Base-by-base conservation (phyloP, 441 rosid species). In the Codiaeum variegatum region DNA sequence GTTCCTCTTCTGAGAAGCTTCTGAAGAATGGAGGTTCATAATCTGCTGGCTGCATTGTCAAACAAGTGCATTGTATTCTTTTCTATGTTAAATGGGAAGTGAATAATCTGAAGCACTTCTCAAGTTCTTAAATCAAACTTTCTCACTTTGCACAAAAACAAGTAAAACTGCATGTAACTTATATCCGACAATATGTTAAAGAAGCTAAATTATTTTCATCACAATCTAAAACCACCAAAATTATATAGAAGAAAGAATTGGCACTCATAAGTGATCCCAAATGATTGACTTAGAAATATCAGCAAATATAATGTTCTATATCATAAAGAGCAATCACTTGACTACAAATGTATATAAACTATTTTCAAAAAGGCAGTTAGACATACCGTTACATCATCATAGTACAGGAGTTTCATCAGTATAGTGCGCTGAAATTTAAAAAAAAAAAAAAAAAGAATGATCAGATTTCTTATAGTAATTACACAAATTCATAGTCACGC, bases 21-120 rank as follows among this genome's bases (percentile, higher is more conserved):
- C 91, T 85, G 83, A 95, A 95, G 88, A 91, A 95, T 51, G 98
- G 99, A 74, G 98, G 99, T 78, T 95, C 98, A 42, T 93, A 95
- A 79, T 90, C 98, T 52, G 83, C 78, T 60, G 98, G 99, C 98
- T 94, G 89, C 65, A 73, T 67, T 73, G 75, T 67, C 67, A 69
- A 55, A 75, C 7, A 34, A n/a, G 16, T 65, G 21, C 12, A 72
- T 26, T 1, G 31, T 56, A 52, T 38, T 24, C 49, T 34, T 28
- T 15, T 44, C 36, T 32, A 67, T 15, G 62, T 49, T 66, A 7
- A 16, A 5, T 32, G 38, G 64, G 68, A 70, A 46, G n/a, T n/a
- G 29, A 6, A 12, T 46, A 34, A 31, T 44, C 31, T 31, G 18
- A 36, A 59, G 26, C 28, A 56, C 72, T 62, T 40, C 78, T 51